These are phyloP conservation scores for Isoetes engelmannii DNA, from an alignment of 83 land plant genomes.

Conservation along the genomic window DNA sequence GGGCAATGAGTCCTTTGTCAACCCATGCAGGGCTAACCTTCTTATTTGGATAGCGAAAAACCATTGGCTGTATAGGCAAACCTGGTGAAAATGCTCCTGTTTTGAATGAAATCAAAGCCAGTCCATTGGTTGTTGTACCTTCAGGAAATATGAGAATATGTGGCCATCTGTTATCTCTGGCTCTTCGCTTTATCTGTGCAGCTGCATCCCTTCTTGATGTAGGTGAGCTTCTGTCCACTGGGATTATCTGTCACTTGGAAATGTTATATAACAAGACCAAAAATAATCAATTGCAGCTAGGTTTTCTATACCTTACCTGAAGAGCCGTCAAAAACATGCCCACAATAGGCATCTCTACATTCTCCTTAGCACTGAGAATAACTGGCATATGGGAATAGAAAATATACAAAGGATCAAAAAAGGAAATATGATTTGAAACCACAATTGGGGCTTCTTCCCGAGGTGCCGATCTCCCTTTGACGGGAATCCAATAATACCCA, in stretches of 20 bases:
- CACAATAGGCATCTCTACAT: slow-evolving; percentile 9
- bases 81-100: slow-evolving; percentile 12
- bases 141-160: slow-evolving; percentile 7
- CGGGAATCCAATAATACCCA: slow-evolving; percentile 12
- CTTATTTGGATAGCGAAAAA: slow-evolving; percentile 5
- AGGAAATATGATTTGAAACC: slow-evolving; percentile 8
- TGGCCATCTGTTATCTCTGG: slow-evolving; percentile 13
- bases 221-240: slow-evolving; percentile 9
- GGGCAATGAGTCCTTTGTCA: neutral
- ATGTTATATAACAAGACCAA: neutral
- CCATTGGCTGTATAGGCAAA: slow-evolving; percentile 10
- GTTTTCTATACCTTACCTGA: neutral
- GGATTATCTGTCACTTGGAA: slow-evolving; percentile 1
- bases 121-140: slow-evolving; percentile 11
- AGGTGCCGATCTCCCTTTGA: slow-evolving; percentile 10
- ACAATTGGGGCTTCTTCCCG: slow-evolving; percentile 11
- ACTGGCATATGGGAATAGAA: slow-evolving; percentile 15
- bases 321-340: slow-evolving; percentile 9
- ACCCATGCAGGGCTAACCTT: slow-evolving; percentile 14
- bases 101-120: slow-evolving; percentile 13
- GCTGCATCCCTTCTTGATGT: slow-evolving; percentile 10
- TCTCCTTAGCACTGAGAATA: slow-evolving; percentile 10
- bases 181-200: slow-evolving; percentile 3
- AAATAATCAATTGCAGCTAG: neutral
- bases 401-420: slow-evolving; percentile 7